Conservation (phyloP, 805 yeast species). For the Myxozyma vanderwaltii region DNA sequence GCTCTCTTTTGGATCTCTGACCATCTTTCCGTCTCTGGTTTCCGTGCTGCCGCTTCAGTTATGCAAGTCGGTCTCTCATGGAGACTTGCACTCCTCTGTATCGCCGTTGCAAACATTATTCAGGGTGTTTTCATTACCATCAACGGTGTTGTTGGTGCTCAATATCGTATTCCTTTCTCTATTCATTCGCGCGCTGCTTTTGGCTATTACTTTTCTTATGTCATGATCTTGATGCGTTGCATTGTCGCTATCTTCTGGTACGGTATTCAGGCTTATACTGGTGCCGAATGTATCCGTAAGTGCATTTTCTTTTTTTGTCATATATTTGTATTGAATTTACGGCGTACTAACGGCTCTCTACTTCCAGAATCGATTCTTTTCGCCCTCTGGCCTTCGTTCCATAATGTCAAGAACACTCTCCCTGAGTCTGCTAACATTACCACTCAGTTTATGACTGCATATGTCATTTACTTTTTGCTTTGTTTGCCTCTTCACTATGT, state of each 20-base stretch:
- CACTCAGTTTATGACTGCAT: constrained; percentile 34
- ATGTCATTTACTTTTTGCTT: constrained; percentile 23
- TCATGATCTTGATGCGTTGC: constrained; percentile 51
- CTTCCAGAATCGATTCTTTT: constrained; percentile 43
- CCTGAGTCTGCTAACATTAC: constrained; percentile 45
- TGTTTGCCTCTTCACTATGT: constrained; percentile 30
- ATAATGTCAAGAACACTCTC: constrained; percentile 47
- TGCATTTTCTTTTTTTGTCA: not conserved
- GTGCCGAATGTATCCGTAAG: constrained; percentile 47
- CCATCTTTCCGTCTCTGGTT: constrained; percentile 45
- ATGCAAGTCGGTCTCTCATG: constrained; percentile 50
- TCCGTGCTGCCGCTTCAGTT: constrained; percentile 50
- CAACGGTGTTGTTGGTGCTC: constrained; percentile 53
- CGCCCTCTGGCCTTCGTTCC: constrained; percentile 46
- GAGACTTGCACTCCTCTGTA: constrained; percentile 49
- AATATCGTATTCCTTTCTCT: constrained; percentile 55
- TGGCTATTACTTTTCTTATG: constrained; percentile 51
- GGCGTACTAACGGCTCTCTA: not conserved
- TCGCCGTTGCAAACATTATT: constrained; percentile 48
- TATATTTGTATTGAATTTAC: no score
- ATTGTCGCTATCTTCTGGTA: constrained; percentile 52
- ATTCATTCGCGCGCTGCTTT: constrained; percentile 49
- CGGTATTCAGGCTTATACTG: constrained; percentile 51
- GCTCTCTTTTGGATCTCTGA: constrained; percentile 38
- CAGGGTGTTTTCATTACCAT: constrained; percentile 48